Base-by-base conservation (phyloP, 768 basidiomycete species). In the Suillus alpinus region DNA sequence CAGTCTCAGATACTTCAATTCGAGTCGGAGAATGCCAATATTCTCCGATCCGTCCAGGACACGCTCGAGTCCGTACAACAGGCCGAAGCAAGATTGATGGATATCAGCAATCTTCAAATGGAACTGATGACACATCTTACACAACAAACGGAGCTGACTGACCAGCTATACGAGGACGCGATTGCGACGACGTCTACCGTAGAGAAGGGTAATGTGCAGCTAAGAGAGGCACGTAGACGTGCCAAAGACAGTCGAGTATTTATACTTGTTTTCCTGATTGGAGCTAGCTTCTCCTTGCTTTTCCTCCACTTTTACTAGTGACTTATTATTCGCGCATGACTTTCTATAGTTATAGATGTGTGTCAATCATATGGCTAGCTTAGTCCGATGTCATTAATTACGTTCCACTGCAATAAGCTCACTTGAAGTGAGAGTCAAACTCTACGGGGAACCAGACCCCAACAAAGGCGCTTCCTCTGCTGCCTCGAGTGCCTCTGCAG, bases 131-230 rank as follows among this genome's bases (percentile, higher is more conserved):
- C 84, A 14, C 94, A 98, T 71, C 81, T 99, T 43, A 89, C 90
- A 39, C 83, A 80, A 68, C 97, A 99, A 80, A 91, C 91, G 2
- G 95, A 95, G 77, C 75, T 95, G 65, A 94, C 95, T 10, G 95
- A 98, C 68, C 87, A 93, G 73, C 77, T 99, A 62, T 97, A 94
- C 70, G 94, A 97, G 66, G 96, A 99, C 69, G 95, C 94, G 9
- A 88, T 97, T 58, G 85, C 89, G 2, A 92, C 91, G 32, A 89
- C 92, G 12, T 87, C 85, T 8, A 90, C 87, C 51, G 88, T 98
- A 41, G 91, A 91, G 66, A 91, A 90, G 72, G 95, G 96, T 37
- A 98, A 98, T 67, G 79, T 83, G 46, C 94, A 99, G 74, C 80
- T 99, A 59, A 87, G 84, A 72, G 93, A 95, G 77, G 96, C 97